Base-by-base conservation (phyloP, 805 yeast genomes). In the Saturnispora serradocipensis region DNA sequence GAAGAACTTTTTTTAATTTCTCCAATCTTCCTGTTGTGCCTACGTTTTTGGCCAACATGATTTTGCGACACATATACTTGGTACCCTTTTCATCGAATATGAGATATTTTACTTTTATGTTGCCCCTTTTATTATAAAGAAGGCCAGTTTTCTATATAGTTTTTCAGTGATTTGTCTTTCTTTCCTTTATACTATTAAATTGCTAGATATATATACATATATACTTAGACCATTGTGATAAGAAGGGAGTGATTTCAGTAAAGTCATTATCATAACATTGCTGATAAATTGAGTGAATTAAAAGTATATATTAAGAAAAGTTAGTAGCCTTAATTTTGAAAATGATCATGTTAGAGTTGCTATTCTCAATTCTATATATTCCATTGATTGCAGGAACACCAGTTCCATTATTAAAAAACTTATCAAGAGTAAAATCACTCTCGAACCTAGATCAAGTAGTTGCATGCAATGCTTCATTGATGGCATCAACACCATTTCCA, bases 401-500 rank as follows among this genome's bases (percentile, higher is more conserved):
- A 38, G 24, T 38, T 16, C 22, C 42, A 18, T 38, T 18, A 9
- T 8, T 38, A 18, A n/a, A 18, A 16, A 38, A 38, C 16, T 13
- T 18, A 16, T 20, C 42, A 18, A 38, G 22, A 8, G 22, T 38
- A 16, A 20, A 20, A 8, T 38, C 42, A 18, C 24, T 38, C 8
- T 38, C 42, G 9, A 38, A n/a, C 18, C 9, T 45, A 8, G 32
- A 45, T 44, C 28, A 45, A 38, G 24, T 45, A 9, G 28, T 25
- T 4, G 36, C 49, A 6, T 60, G 54, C 45, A 63, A 63, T 48
- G 58, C 59, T 5, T 59, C 66, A 4, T 54, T 60, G 46, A 28
- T 53, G 52, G 68, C 67, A 4, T 43, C 59, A 2, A 57, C 62
- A 1, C 62, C 65, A 10, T 80, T 90, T 55, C 98, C 98, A 0